Evolutionary conservation across 129 eudicot genomes (phyloP).

Genomic region (Escallonia herrerae): DNA sequence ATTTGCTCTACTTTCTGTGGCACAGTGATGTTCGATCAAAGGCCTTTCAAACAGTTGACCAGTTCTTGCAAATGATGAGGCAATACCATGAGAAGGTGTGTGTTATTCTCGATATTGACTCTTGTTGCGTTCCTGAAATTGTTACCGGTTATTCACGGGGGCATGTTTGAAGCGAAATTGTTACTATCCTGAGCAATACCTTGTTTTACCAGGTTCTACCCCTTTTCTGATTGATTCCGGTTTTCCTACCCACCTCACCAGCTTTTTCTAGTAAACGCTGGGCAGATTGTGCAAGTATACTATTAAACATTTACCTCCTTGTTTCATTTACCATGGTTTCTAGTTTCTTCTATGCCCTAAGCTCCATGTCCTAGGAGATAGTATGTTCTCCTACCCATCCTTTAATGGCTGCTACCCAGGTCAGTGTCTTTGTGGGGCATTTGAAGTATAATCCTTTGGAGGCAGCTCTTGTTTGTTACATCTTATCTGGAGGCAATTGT

Average conservation of each 20-base stretch:
- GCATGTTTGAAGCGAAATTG: background rate
- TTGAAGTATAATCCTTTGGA: background rate
- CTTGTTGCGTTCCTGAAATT: background rate
- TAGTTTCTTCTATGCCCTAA: too few relatives aligned
- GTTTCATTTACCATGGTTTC: background rate
- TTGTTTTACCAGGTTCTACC: background rate
- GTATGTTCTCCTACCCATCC: too few relatives aligned
- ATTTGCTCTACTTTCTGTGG: constrained; percentile 4
- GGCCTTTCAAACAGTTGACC: constrained; percentile 95
- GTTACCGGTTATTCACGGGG: background rate
- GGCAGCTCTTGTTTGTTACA: background rate
- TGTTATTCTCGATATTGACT: background rate
- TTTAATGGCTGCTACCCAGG: too few relatives aligned
- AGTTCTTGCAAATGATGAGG: constrained; percentile 77
- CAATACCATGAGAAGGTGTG: constrained; percentile 79
- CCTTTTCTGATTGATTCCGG: background rate
- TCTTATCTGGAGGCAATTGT: background rate
- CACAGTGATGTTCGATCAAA: constrained; percentile 88
- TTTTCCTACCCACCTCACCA: background rate
- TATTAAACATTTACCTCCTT: background rate
- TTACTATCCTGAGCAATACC: background rate
- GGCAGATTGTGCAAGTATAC: background rate
- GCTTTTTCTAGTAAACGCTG: background rate
- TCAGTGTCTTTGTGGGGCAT: background rate
- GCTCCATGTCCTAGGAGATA: too few relatives aligned